Evolutionary conservation across 495 filamentous ascomycete species (phyloP).

Genomic region (Glonium stellatum): DNA sequence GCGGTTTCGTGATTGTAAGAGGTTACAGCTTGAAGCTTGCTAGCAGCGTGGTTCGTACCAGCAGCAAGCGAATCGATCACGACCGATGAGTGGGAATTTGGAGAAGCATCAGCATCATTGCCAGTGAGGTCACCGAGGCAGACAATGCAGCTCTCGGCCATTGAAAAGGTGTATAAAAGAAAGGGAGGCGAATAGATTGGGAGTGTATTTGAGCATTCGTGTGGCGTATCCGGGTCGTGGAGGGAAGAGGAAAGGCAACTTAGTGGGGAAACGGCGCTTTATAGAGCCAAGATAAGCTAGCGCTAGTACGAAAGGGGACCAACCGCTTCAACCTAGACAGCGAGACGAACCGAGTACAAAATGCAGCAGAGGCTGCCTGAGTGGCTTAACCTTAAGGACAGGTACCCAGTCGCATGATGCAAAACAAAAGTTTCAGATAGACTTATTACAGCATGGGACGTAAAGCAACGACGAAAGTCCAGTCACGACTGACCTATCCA

Average conservation of each 20-base stretch:
- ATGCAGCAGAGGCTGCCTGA: not conserved
- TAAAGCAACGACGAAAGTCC: not conserved
- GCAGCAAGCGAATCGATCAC: slow-evolving; percentile 27
- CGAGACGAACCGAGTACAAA: not conserved
- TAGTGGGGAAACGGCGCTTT: slow-evolving; percentile 1
- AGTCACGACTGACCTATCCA: slow-evolving; percentile 15
- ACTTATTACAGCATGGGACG: not conserved
- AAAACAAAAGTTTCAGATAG: not conserved
- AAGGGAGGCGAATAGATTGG: not conserved
- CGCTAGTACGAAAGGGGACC: not conserved
- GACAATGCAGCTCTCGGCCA: slow-evolving; percentile 94
- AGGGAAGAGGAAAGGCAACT: slow-evolving; percentile 10
- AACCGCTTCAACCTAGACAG: not conserved
- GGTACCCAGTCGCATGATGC: not conserved
- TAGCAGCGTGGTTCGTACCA: slow-evolving; percentile 25
- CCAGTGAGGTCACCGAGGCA: slow-evolving; percentile 81
- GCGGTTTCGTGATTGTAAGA: slow-evolving; percentile 35
- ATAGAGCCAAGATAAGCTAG: not conserved
- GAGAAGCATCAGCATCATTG: slow-evolving; percentile 48
- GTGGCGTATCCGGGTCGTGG: slow-evolving; percentile 9
- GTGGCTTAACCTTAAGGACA: not conserved
- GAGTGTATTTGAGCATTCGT: slow-evolving; percentile 11
- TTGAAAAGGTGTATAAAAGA: slow-evolving; percentile 32
- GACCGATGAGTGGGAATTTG: slow-evolving; percentile 35
- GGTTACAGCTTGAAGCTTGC: slow-evolving; percentile 25